Percentiles rank a stretch among this genome's conserved stretches.
Evolutionary conservation across 495 filamentous ascomycete species (phyloP).

Genomic region (Choiromyces venosus): DNA sequence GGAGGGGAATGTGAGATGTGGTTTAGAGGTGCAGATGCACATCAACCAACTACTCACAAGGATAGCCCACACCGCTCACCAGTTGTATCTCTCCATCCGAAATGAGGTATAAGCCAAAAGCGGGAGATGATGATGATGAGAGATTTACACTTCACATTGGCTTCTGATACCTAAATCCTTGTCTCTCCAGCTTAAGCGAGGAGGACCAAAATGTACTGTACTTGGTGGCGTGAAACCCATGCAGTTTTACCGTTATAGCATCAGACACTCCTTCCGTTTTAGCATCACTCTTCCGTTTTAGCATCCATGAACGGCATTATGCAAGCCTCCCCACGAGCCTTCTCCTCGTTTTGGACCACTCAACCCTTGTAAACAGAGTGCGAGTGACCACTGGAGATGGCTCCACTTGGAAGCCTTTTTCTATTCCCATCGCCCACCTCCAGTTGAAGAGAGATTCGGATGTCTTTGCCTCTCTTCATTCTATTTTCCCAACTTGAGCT

Average conservation of each 20-base stretch:
- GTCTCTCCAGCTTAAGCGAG: background rate
- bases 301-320: constrained; percentile 27
- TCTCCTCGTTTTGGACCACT: constrained; percentile 33
- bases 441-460: constrained; percentile 12
- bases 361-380: constrained; percentile 21
- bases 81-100: background rate
- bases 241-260: constrained; percentile 38
- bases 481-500: constrained; percentile 28
- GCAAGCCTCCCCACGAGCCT: constrained; percentile 27
- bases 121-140: background rate
- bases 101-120: background rate
- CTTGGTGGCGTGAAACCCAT: constrained; percentile 23
- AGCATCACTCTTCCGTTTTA: constrained; percentile 40
- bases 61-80: background rate
- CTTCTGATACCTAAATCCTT: background rate
- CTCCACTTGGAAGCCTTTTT: constrained; percentile 32
- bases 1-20: background rate
- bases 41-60: background rate
- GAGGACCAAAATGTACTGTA: too few relatives aligned
- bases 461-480: constrained; percentile 30
- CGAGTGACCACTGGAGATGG: constrained; percentile 29
- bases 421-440: constrained; percentile 36
- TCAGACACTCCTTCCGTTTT: constrained; percentile 38
- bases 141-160: background rate
- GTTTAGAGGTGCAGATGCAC: background rate